phyloP scores from a whole-genome alignment of 108 stramenopile species.

The Fragilariopsis cylindrus region DNA sequence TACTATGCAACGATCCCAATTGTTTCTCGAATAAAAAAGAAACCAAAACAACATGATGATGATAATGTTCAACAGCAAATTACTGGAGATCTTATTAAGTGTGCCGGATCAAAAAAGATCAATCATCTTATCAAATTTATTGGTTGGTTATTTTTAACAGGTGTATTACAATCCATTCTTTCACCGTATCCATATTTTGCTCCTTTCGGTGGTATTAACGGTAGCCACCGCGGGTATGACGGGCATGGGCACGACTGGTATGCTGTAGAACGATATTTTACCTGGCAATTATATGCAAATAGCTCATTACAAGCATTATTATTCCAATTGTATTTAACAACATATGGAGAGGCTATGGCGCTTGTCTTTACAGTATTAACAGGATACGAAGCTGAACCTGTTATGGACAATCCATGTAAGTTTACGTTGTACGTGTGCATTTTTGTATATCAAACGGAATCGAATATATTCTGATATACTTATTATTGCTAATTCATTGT shows the following conservation, averaged over 20 bases:
- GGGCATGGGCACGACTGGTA: not conserved
- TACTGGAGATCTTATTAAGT: conserved; percentile 3
- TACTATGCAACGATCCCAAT: conserved; percentile 35
- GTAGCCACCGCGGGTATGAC: too few relatives aligned
- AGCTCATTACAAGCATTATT: conserved; percentile 36
- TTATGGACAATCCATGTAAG: conserved; percentile 45
- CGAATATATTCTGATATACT: too few relatives aligned
- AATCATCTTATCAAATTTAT: conserved; percentile 25
- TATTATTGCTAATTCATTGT: too few relatives aligned
- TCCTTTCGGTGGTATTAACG: conserved; percentile 9
- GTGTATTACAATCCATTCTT: conserved; percentile 31
- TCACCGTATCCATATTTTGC: not conserved
- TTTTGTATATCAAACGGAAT: too few relatives aligned
- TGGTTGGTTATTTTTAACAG: conserved; percentile 20
- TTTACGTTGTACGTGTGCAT: too few relatives aligned
- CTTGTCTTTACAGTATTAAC: conserved; percentile 33
- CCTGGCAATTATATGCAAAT: conserved; percentile 35
- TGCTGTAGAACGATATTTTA: not conserved
- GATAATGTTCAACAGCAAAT: not conserved
- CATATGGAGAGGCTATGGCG: conserved; percentile 50
- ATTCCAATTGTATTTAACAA: conserved; percentile 64
- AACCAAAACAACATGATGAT: not conserved
- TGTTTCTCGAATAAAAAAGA: conserved; percentile 17
- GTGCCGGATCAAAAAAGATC: not conserved
- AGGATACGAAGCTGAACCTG: conserved; percentile 27